A percentile compares a stretch with the other conserved stretches of the same genome.
Evolutionary conservation across 345 rosid genomes (phyloP).

Genomic region (Brassica nigra): DNA sequence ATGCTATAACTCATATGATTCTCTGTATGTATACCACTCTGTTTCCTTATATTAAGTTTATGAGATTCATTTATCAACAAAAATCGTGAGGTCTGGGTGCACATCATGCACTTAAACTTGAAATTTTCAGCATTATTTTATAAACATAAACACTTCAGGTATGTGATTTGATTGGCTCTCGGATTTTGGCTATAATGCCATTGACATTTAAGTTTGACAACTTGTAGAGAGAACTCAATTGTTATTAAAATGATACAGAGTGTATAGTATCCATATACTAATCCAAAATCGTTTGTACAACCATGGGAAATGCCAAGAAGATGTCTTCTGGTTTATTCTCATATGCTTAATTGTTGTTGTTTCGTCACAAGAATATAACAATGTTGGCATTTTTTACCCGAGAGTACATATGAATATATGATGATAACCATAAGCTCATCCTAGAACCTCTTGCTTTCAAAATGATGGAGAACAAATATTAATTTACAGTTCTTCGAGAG

Average conservation of each 20-base stretch:
- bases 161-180: constrained; percentile 10
- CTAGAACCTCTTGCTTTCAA: no score
- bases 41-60: neutral
- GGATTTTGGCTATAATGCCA: constrained; percentile 13
- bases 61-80: constrained; percentile 11
- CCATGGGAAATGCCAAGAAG: neutral
- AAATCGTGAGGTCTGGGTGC: neutral
- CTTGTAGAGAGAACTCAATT: constrained; percentile 14
- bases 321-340: neutral
- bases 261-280: constrained; percentile 34
- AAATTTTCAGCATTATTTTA: neutral
- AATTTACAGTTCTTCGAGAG: no score
- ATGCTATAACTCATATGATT: no score
- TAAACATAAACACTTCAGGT: constrained; percentile 10
- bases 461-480: no score
- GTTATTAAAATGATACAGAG: neutral
- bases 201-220: constrained; percentile 2
- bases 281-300: neutral
- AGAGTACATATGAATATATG: neutral
- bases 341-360: neutral
- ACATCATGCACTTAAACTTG: neutral
- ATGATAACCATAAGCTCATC: no score
- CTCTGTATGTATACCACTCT: no score
- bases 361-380: neutral
- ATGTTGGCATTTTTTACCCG: neutral